Percentiles rank a stretch among this genome's conserved stretches.
phyloP scores from a whole-genome alignment of 208 protist genomes.

The Acanthamoeba triangularis region DNA sequence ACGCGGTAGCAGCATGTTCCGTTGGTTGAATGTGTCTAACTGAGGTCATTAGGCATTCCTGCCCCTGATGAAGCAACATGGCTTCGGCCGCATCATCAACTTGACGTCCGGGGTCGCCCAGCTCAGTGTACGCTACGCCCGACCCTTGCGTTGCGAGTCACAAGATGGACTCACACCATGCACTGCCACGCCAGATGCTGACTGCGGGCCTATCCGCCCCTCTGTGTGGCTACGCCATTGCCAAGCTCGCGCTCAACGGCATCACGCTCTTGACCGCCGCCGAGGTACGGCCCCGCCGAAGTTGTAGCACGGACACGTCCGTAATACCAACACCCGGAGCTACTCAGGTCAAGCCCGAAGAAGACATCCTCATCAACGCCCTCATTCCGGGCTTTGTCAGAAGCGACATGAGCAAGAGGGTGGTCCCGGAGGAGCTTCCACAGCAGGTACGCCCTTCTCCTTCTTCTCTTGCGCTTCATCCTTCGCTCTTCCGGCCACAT shows the following conservation, averaged over 20 bases:
- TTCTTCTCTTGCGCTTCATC: background rate
- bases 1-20: too few species aligned
- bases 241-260: background rate
- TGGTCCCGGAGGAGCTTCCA: background rate
- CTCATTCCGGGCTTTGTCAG: background rate
- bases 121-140: background rate
- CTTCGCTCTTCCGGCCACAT: background rate
- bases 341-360: conserved; percentile 41
- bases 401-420: conserved; percentile 8
- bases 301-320: too few species aligned
- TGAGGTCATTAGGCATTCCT: background rate
- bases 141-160: background rate
- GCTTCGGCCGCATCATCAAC: conserved; percentile 39
- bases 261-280: conserved; percentile 26
- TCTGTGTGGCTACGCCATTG: background rate
- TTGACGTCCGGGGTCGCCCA: background rate
- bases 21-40: too few species aligned
- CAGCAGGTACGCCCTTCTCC: background rate
- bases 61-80: conserved; percentile 32
- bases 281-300: too few species aligned
- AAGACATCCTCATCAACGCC: conserved; percentile 31
- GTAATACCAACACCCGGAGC: too few species aligned
- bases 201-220: background rate
- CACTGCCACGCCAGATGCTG: background rate
- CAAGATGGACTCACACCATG: background rate